Evolutionary conservation across 805 yeast genomes (phyloP).

Genomic region (Yamadazyma olivae): DNA sequence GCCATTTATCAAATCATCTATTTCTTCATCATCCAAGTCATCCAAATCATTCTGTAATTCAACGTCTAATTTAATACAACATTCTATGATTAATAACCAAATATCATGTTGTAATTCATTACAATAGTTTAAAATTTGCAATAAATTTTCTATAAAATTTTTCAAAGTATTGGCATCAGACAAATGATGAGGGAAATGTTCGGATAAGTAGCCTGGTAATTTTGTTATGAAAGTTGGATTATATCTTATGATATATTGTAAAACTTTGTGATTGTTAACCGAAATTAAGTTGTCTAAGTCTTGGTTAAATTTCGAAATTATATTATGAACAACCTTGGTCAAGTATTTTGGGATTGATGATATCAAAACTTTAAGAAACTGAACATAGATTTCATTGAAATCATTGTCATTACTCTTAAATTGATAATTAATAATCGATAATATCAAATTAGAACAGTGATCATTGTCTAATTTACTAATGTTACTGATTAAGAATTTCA

Average conservation of each 20-base stretch:
- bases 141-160: constrained; percentile 64
- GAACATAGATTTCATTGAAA: constrained; percentile 44
- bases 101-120: constrained; percentile 68
- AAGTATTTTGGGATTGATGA: constrained; percentile 90
- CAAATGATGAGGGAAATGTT: constrained; percentile 74
- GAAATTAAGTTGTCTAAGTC: constrained; percentile 8
- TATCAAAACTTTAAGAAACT: constrained; percentile 73
- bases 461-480: constrained; percentile 64
- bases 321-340: constrained; percentile 68
- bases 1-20: constrained; percentile 48
- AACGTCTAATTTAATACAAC: constrained; percentile 82
- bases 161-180: constrained; percentile 51
- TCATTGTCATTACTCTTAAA: constrained; percentile 36
- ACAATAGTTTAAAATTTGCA: constrained; percentile 63
- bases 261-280: constrained; percentile 54
- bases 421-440: constrained; percentile 57
- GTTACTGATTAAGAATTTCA: constrained; percentile 60
- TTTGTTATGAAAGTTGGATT: constrained; percentile 79
- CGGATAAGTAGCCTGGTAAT: constrained; percentile 55
- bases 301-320: constrained; percentile 52
- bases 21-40: constrained; percentile 69
- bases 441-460: constrained; percentile 50
- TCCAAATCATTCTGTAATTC: constrained; percentile 87
- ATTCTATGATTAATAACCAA: constrained; percentile 80
- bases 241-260: constrained; percentile 60